Percentiles rank a stretch among this genome's conserved stretches.
phyloP scores from a whole-genome alignment of 768 basidiomycete genomes.

The Suillus tomentosus region DNA sequence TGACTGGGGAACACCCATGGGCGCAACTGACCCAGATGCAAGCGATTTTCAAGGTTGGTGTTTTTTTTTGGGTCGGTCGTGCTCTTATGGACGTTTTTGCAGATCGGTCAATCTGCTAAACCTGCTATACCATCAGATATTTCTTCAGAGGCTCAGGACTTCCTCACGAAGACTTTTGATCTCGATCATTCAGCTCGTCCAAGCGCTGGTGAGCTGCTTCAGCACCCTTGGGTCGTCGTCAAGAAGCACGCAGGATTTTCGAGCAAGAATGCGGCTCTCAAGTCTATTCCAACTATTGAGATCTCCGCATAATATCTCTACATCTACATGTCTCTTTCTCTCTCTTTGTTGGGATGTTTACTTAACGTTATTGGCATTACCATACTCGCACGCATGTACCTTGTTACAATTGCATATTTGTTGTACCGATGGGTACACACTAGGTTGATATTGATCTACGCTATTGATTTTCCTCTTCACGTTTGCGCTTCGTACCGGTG shows the following conservation, averaged over 20 bases:
- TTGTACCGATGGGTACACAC: background rate
- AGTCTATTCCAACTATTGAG: slow-evolving; percentile 29
- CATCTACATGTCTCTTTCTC: no score
- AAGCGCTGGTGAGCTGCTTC: slow-evolving; percentile 72
- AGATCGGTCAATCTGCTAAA: slow-evolving; percentile 92
- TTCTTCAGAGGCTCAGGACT: slow-evolving; percentile 83
- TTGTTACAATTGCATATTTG: slow-evolving; percentile 5
- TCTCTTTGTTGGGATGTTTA: background rate
- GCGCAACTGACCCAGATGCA: slow-evolving; percentile 98
- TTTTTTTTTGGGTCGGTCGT: background rate
- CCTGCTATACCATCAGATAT: slow-evolving; percentile 92
- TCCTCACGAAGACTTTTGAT: slow-evolving; percentile 85
- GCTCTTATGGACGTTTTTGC: background rate
- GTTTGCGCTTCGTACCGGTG: slow-evolving; percentile 36
- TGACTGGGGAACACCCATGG: slow-evolving; percentile 95
- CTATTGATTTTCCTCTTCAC: slow-evolving; percentile 18
- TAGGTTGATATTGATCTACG: slow-evolving; percentile 1
- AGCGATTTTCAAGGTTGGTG: slow-evolving; percentile 89
- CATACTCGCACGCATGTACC: background rate
- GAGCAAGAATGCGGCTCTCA: slow-evolving; percentile 28
- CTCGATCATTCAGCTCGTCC: slow-evolving; percentile 81
- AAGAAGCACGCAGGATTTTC: slow-evolving; percentile 34
- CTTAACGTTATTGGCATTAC: slow-evolving; percentile 1
- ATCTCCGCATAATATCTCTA: slow-evolving; percentile 24
- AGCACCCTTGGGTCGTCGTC: slow-evolving; percentile 66